phyloP scores from a whole-genome alignment of 129 eudicot genomes.

The sunflower (Helianthus annuus) region HanXRQr2.0-SUNRISE NC_035433.2:102770277-102770776 shows the following conservation, averaged over 20 bases:
- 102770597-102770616: conserved; percentile 6
- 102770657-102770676: conserved; percentile 42
- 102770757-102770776: conserved; percentile 48
- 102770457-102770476: conserved; percentile 32
- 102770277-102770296: conserved; percentile 49
- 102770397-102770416: conserved; percentile 31
- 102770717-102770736: conserved; percentile 48
- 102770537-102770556: not conserved
- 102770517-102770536: conserved; percentile 15
- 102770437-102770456: conserved; percentile 34
- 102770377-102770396: conserved; percentile 24
- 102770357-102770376: conserved; percentile 30
- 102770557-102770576: conserved; percentile 26
- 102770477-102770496: conserved; percentile 37
- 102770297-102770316: conserved; percentile 26
- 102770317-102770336: conserved; percentile 18
- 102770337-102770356: conserved; percentile 31
- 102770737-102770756: conserved; percentile 24
- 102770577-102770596: conserved; percentile 32
- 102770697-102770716: conserved; percentile 6
- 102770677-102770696: not conserved
- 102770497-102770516: conserved; percentile 44
- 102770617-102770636: conserved; percentile 28
- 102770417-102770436: conserved; percentile 31
- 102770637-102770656: conserved; percentile 19